Percentiles rank a stretch among this genome's conserved stretches.
These are phyloP conservation scores for Fusarium poae DNA, from an alignment of 2,329 filamentous ascomycete species.

Conservation along the genomic window DNA sequence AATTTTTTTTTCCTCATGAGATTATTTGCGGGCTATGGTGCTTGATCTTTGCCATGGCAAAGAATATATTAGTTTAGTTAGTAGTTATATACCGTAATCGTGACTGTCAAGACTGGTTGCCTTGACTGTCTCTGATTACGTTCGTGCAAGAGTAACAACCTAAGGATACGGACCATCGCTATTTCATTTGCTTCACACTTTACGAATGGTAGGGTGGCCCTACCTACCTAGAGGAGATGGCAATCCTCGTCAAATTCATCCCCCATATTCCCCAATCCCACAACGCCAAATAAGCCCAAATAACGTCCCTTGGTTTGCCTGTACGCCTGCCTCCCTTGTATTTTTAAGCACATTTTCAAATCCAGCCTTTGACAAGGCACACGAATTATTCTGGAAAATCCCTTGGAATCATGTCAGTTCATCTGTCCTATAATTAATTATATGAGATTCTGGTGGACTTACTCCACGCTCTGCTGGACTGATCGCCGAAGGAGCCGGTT, in stretches of 20 bases:
- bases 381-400: slow-evolving; percentile 52
- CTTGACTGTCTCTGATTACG: not conserved
- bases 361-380: not conserved
- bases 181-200: not conserved
- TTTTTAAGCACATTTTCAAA: slow-evolving; percentile 19
- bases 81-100: not conserved
- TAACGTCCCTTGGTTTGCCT: slow-evolving; percentile 28
- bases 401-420: slow-evolving; percentile 41
- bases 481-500: slow-evolving; percentile 83
- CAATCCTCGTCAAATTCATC: slow-evolving; percentile 15
- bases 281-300: slow-evolving; percentile 41
- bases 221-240: slow-evolving; percentile 9
- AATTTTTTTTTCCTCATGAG: not conserved
- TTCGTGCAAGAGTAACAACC: not conserved
- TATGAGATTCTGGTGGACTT: slow-evolving; percentile 43
- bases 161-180: not conserved
- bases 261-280: slow-evolving; percentile 23
- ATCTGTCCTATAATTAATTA: not conserved
- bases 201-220: not conserved
- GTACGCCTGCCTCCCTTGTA: slow-evolving; percentile 31
- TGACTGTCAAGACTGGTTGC: not conserved
- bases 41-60: not conserved
- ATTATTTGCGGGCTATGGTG: not conserved
- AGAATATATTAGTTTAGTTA: no score
- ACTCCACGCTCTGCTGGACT: slow-evolving; percentile 77